phyloP scores from a whole-genome alignment of 192 early-diverging fungal species.

The Mortierella alpina region DNA sequence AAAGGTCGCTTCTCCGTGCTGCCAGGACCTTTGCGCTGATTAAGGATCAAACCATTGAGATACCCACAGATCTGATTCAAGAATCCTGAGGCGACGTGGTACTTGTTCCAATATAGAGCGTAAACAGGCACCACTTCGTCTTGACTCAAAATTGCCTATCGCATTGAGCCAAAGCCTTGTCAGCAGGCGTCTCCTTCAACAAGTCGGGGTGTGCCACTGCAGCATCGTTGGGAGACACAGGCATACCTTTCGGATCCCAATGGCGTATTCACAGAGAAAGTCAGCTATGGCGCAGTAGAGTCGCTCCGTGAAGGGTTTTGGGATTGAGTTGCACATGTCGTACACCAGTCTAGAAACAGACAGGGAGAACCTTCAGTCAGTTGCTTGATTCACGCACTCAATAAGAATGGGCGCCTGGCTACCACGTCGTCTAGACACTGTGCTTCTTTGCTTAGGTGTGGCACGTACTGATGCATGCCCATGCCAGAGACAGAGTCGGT shows the following conservation, averaged over 20 bases:
- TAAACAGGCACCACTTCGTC: constrained; percentile 79
- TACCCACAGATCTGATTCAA: constrained; percentile 75
- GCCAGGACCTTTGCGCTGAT: constrained; percentile 48
- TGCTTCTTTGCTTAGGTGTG: background rate
- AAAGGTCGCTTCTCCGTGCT: constrained; percentile 43
- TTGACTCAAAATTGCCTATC: constrained; percentile 67
- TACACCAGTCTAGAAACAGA: constrained; percentile 69
- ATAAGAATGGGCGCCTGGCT: background rate
- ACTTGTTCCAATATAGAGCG: constrained; percentile 73
- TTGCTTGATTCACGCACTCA: background rate
- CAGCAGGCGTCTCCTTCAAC: background rate
- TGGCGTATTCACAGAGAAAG: constrained; percentile 72
- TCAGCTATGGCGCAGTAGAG: constrained; percentile 75
- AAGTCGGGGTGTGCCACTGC: background rate
- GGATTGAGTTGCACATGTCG: constrained; percentile 82
- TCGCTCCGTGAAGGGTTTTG: constrained; percentile 73
- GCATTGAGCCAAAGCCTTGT: background rate
- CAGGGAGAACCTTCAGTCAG: constrained; percentile 1
- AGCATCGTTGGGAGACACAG: too few relatives aligned
- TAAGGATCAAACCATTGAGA: constrained; percentile 70
- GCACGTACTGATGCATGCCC: constrained; percentile 78
- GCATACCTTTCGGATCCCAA: constrained; percentile 61
- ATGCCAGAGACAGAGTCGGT: constrained; percentile 66
- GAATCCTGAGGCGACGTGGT: constrained; percentile 67
- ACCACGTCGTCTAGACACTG: background rate